These are phyloP conservation scores for Andrographis paniculata DNA, from an alignment of 305 asterid species.

Conservation along the genomic window DNA sequence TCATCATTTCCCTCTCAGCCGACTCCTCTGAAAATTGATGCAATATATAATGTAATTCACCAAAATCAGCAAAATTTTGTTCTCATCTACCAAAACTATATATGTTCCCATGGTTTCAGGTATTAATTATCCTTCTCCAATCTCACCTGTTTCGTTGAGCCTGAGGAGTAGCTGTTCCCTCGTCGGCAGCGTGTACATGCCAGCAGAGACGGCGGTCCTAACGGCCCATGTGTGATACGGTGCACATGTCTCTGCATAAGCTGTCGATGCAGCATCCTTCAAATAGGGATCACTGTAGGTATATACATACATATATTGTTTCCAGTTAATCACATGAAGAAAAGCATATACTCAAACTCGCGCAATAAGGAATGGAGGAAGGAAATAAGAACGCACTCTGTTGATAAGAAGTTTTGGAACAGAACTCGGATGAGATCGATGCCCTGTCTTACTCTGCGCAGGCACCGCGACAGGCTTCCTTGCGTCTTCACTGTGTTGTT, in stretches of 20 bases:
- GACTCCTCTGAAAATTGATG: slow-evolving; percentile 37
- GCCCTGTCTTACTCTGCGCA: slow-evolving; percentile 97
- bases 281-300: slow-evolving; percentile 47
- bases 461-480: slow-evolving; percentile 83
- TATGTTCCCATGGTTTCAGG: not conserved
- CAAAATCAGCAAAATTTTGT: not conserved
- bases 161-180: slow-evolving; percentile 79
- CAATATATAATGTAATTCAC: not conserved
- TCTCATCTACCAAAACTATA: not conserved
- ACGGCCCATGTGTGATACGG: slow-evolving; percentile 95
- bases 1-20: slow-evolving; percentile 57
- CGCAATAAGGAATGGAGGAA: no score
- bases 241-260: slow-evolving; percentile 86
- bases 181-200: slow-evolving; percentile 91
- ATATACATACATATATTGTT: not conserved
- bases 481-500: slow-evolving; percentile 59
- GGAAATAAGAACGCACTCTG: slow-evolving; percentile 33
- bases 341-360: not conserved
- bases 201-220: slow-evolving; percentile 90
- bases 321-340: not conserved
- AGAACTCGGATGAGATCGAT: slow-evolving; percentile 87
- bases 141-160: slow-evolving; percentile 75
- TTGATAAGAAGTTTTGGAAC: slow-evolving; percentile 73
- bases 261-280: slow-evolving; percentile 77
- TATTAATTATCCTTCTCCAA: not conserved